These are phyloP conservation scores for Amanita subjunquillea DNA, from an alignment of 768 basidiomycete species.

Conservation along the genomic window DNA sequence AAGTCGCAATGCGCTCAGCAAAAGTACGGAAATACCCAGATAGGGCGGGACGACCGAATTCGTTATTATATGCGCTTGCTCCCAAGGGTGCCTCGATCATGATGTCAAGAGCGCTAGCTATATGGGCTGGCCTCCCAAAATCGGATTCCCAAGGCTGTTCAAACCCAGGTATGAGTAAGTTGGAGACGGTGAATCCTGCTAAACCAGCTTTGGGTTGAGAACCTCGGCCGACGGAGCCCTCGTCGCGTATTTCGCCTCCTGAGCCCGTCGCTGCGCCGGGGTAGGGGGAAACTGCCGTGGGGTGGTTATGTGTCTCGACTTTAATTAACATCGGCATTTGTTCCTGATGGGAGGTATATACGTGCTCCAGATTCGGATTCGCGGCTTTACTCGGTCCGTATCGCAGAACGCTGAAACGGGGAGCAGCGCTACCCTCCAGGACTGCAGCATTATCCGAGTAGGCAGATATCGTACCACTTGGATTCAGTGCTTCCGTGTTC, in stretches of 20 bases:
- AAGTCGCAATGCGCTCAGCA: slow-evolving; percentile 59
- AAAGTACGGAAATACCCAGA: slow-evolving; percentile 95
- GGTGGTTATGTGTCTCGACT: slow-evolving; percentile 99
- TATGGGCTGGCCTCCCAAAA: slow-evolving; percentile 83
- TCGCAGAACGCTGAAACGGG: slow-evolving; percentile 56
- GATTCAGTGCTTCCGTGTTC: slow-evolving; percentile 78
- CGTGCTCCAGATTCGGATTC: slow-evolving; percentile 15
- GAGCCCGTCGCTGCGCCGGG: slow-evolving; percentile 99
- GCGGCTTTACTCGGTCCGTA: slow-evolving; percentile 11
- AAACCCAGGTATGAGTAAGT: slow-evolving; percentile 86
- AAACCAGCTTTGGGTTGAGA: slow-evolving; percentile 96
- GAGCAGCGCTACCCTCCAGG: slow-evolving; percentile 63
- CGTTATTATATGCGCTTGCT: slow-evolving; percentile 95
- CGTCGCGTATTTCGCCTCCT: slow-evolving; percentile 96
- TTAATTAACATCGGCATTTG: slow-evolving; percentile 88
- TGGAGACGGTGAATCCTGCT: slow-evolving; percentile 86
- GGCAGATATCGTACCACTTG: slow-evolving; percentile 81
- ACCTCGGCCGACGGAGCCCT: slow-evolving; percentile 91
- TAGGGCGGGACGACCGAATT: slow-evolving; percentile 91
- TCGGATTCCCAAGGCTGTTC: slow-evolving; percentile 95
- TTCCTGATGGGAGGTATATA: slow-evolving; percentile 55
- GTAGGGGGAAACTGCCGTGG: slow-evolving; percentile 95
- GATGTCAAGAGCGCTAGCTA: slow-evolving; percentile 90
- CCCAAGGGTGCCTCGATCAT: slow-evolving; percentile 96
- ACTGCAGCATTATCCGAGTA: slow-evolving; percentile 99